Conservation (phyloP, 495 filamentous ascomycete species). For the Annulohypoxylon moriforme region DNA sequence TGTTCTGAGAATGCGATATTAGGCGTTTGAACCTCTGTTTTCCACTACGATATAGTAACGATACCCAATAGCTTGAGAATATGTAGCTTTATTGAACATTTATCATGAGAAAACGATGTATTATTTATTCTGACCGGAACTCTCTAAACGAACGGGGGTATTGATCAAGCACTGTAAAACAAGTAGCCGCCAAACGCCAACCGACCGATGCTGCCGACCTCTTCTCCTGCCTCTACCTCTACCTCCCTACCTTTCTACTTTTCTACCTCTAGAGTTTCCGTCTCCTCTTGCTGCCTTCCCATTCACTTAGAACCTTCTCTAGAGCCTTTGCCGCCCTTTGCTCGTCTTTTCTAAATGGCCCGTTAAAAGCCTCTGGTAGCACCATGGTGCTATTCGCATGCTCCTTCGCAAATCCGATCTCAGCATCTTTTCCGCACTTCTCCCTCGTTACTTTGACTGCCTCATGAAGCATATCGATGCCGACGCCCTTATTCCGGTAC, state of each 20-base stretch:
- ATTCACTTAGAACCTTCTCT: conserved; percentile 59
- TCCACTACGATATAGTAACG: background rate
- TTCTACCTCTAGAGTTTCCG: conserved; percentile 32
- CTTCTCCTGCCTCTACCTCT: conserved; percentile 3
- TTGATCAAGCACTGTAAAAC: conserved; percentile 26
- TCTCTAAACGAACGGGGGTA: conserved; percentile 44
- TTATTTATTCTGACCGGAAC: conserved; percentile 3
- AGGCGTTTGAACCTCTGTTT: background rate
- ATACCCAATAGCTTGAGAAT: conserved; percentile 22
- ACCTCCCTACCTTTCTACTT: background rate
- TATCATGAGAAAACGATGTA: conserved; percentile 8
- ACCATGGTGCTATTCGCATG: conserved; percentile 74
- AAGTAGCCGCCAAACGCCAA: conserved; percentile 37
- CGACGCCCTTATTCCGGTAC: conserved; percentile 76
- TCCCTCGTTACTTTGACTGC: conserved; percentile 69
- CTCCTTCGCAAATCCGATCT: conserved; percentile 72
- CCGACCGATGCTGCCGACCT: conserved; percentile 11
- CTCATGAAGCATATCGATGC: conserved; percentile 72
- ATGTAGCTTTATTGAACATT: background rate
- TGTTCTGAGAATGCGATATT: background rate
- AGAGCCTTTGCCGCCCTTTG: conserved; percentile 62
- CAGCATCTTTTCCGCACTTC: conserved; percentile 65
- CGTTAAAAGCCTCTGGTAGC: conserved; percentile 70
- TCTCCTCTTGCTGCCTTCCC: conserved; percentile 54
- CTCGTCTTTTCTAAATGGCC: conserved; percentile 67